A percentile compares a stretch with the other conserved stretches of the same genome.
Conservation (phyloP, 306 rosid species). For the Acacia crassicarpa region DNA sequence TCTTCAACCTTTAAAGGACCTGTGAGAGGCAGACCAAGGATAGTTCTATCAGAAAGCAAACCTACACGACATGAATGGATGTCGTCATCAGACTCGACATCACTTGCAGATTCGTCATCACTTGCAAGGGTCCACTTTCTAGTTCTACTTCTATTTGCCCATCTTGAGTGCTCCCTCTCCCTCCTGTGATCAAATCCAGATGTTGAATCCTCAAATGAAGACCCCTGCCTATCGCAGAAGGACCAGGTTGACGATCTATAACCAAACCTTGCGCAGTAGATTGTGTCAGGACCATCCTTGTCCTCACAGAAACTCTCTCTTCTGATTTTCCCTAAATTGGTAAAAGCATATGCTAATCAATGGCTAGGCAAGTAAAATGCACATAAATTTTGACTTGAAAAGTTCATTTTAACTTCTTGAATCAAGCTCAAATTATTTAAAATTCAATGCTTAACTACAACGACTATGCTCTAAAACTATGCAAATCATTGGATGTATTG, state of each 20-base stretch:
- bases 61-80: conserved; percentile 40
- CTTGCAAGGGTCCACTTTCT: conserved; percentile 52
- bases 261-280: conserved; percentile 60
- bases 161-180: conserved; percentile 52
- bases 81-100: conserved; percentile 38
- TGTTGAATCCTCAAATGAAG: conserved; percentile 45
- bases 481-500: conserved; percentile 9
- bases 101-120: conserved; percentile 64
- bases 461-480: background rate
- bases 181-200: conserved; percentile 52
- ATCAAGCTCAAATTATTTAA: background rate
- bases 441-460: background rate
- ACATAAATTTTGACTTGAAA: background rate
- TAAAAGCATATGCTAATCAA: conserved; percentile 11
- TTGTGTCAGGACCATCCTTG: conserved; percentile 47
- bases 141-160: conserved; percentile 41
- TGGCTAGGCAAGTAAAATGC: conserved; percentile 16
- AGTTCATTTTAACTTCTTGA: conserved; percentile 15
- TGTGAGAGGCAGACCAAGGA: conserved; percentile 75
- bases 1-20: conserved; percentile 86
- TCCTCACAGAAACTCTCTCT: conserved; percentile 51
- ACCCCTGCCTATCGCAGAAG: conserved; percentile 36
- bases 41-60: conserved; percentile 60
- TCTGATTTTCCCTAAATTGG: conserved; percentile 41
- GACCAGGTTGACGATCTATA: conserved; percentile 65